Base-by-base conservation (phyloP, 208 protist genomes). In the Leishmania gerbilli region DNA sequence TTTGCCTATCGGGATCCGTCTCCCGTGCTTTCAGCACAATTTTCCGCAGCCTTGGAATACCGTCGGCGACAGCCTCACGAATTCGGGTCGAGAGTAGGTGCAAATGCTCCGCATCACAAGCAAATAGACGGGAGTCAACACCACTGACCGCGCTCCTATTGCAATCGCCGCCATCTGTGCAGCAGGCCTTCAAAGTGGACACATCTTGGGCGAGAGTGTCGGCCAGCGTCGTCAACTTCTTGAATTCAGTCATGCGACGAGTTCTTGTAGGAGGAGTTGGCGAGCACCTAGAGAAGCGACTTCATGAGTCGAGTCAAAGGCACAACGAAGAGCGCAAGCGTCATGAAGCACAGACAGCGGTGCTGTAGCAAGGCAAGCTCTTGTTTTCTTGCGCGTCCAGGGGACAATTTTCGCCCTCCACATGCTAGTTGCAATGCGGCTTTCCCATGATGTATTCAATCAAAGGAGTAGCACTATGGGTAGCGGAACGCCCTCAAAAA, bases 1-100 rank as follows among this genome's bases (percentile, higher is more conserved):
- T 95, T 76, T 98, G 95, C 24, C 85, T 81, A 71, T 98, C 89
- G 0, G 93, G 93, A 74, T 98, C 85, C 17, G 87, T 94, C 74
- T 98, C 93, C 31, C 87, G 84, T 0, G 91, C 93, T 69, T 94
- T 96, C 9, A 77, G 68, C 1, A 94, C 74, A 74, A 98, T 88
- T 71, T 97, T 96, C 7, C 87, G 79, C 31, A 98, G 55, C 11
- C 93, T 91, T 37, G 86, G 86, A 45, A 69, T 80, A 19, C 81
- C 88, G 62, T 82, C 82, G 1, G 34, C 45, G 4, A 79, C n/a
- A 1, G 82, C 49, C 8, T 81, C 62, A 9, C 62, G 74, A 55
- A 86, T 86, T 24, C 74, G 71, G 2, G 17, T 82, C 11, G 78
- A 72, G 17, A 82, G 53, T 15, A 42, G 21, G 56, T 75, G 56